Evolutionary conservation across 2,329 filamentous ascomycete species (phyloP).

Genomic region (Fusarium chuoi): DNA sequence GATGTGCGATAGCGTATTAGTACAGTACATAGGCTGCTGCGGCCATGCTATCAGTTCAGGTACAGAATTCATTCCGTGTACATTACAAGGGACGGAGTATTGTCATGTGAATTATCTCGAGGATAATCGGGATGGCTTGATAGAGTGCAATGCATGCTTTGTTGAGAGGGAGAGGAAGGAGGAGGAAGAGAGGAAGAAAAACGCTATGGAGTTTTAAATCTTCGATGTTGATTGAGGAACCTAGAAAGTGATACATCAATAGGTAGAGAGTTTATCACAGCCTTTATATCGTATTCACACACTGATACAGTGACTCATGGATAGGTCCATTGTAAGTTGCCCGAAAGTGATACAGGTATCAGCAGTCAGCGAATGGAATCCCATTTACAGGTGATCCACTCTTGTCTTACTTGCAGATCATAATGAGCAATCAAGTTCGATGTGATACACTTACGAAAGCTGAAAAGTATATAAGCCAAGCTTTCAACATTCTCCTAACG

Average conservation of each 20-base stretch:
- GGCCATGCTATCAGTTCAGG: not conserved
- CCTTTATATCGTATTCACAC: too few relatives aligned
- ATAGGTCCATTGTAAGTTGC: accelerated
- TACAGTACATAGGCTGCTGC: not conserved
- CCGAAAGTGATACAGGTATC: not conserved
- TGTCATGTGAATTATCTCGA: not conserved
- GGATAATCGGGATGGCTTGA: not conserved
- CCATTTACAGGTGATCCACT: not conserved
- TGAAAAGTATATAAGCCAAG: not conserved
- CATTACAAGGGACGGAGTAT: not conserved
- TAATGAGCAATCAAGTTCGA: too few relatives aligned
- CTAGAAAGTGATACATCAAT: accelerated
- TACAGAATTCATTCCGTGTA: not conserved
- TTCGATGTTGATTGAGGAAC: accelerated
- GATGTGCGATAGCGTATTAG: not conserved
- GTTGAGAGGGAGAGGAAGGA: not conserved
- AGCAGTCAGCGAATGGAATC: too few relatives aligned
- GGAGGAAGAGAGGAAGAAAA: not conserved
- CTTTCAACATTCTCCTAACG: too few relatives aligned
- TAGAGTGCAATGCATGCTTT: not conserved
- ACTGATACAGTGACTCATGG: not conserved
- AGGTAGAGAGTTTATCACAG: too few relatives aligned
- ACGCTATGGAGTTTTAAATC: not conserved
- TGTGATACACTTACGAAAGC: not conserved
- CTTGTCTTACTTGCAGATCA: not conserved